Evolutionary conservation across 768 basidiomycete genomes (phyloP), one percentile per base, ranked within the genome.

Genomic region (Tylopilus sp.): DNA sequence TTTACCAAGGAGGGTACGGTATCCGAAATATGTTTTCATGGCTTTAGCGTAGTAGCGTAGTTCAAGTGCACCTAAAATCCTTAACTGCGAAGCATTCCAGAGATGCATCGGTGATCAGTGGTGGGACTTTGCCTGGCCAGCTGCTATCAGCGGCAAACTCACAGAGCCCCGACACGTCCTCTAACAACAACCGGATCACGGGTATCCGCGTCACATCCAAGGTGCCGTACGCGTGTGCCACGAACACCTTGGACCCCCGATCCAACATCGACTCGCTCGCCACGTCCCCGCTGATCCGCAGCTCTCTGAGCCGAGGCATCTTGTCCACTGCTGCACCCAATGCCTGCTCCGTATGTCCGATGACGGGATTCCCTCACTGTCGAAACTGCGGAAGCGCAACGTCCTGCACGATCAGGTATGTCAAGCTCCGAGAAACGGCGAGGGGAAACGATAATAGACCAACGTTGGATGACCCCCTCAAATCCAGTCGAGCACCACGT

Each of bases 181-280:
- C 57, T 22, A 55, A 17, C 63, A 56, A 65, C 49, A 64, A 36
- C 5, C 24, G 47, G 14, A 64, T 60, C 3, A 64, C 57, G 0
- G 54, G 49, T 19, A 62, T 29, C 36, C 30, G 50, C 6, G 22
- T 47, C 42, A 21, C 48, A 19, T 45, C 50, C 14, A 21, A 31
- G 3, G n/a, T 9, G 1, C 31, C 26, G 3, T 19, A n/a, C 9
- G 46, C 60, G n/a, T n/a, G n/a, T n/a, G n/a, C n/a, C n/a, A 56
- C 22, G 22, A 65, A 64, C 50, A 47, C 50, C 50, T 47, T 65
- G 11, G 60, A 55, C 47, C 61, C 43, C 12, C 63, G 51, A 45
- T 57, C 60, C 7, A 65, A 33, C 63, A 64, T 65, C 8, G 60
- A 55, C 41, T 64, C 63, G 29, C 57, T 65, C 38, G 63, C 63